Conservation (phyloP, 1,284 basidiomycete species). For the Anthracocystis walkeri region DNA sequence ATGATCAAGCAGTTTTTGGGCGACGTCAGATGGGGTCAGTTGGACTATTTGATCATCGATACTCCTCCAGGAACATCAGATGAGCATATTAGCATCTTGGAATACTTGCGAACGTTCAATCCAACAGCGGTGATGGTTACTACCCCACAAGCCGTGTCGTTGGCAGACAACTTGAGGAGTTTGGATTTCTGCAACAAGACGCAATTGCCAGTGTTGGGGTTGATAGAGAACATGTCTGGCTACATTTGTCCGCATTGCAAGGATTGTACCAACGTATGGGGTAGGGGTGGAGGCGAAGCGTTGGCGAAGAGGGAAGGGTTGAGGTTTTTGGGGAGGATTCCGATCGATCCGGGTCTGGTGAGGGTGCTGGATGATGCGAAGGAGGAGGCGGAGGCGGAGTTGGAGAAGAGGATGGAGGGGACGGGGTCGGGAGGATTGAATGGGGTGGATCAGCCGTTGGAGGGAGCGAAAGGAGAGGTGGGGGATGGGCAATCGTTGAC, state of each 20-base stretch:
- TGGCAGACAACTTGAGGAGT: slow-evolving; percentile 94
- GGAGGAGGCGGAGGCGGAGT: slow-evolving; percentile 43
- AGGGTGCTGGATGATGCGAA: slow-evolving; percentile 82
- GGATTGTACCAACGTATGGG: slow-evolving; percentile 94
- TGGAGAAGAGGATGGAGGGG: slow-evolving; percentile 17
- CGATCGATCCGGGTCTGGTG: slow-evolving; percentile 93
- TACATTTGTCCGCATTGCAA: slow-evolving; percentile 88
- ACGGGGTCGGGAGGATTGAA: no score
- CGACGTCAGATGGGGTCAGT: slow-evolving; percentile 94
- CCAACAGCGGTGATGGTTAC: slow-evolving; percentile 92
- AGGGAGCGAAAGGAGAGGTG: neutral
- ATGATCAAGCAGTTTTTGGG: slow-evolving; percentile 98
- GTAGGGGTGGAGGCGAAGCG: slow-evolving; percentile 86
- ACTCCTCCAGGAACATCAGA: slow-evolving; percentile 97
- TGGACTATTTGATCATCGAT: slow-evolving; percentile 96
- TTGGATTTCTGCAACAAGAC: slow-evolving; percentile 92
- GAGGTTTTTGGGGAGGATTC: slow-evolving; percentile 86
- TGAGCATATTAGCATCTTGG: slow-evolving; percentile 94
- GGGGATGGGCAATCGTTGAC: slow-evolving; percentile 7
- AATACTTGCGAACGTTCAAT: slow-evolving; percentile 78
- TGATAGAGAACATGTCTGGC: slow-evolving; percentile 99
- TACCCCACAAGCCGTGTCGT: slow-evolving; percentile 95
- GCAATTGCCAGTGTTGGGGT: slow-evolving; percentile 85
- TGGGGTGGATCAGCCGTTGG: slow-evolving; percentile 26
- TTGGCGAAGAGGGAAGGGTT: slow-evolving; percentile 80